These are phyloP conservation scores for Halophytophthora polymorphica DNA, from an alignment of 352 stramenopile species.

Conservation along the genomic window DNA sequence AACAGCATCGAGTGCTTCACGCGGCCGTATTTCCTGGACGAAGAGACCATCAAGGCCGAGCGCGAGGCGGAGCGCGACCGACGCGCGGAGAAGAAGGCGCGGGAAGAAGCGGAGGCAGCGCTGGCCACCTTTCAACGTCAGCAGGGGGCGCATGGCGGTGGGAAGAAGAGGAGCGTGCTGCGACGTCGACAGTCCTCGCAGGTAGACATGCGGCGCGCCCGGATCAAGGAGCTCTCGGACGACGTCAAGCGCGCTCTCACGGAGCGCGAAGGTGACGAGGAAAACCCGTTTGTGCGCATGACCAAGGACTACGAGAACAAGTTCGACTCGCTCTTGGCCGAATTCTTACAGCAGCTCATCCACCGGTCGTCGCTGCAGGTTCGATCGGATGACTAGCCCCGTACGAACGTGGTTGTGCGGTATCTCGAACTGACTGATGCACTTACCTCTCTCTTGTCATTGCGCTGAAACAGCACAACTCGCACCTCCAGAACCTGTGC, in stretches of 20 bases:
- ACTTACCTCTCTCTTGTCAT: slow-evolving; percentile 1
- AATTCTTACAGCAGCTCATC: slow-evolving; percentile 90
- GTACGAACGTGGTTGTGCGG: background rate
- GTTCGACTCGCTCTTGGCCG: slow-evolving; percentile 81
- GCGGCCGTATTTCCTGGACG: slow-evolving; percentile 75
- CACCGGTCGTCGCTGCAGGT: slow-evolving; percentile 82
- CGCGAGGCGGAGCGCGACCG: slow-evolving; percentile 72
- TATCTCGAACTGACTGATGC: background rate
- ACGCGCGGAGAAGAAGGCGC: slow-evolving; percentile 74
- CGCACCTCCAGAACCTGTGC: slow-evolving; percentile 61
- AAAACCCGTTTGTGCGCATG: slow-evolving; percentile 75
- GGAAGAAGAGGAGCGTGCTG: slow-evolving; percentile 55
- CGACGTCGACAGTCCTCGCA: slow-evolving; percentile 70
- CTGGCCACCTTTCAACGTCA: slow-evolving; percentile 61
- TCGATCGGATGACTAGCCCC: background rate
- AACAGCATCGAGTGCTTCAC: slow-evolving; percentile 93
- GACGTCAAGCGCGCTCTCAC: slow-evolving; percentile 75
- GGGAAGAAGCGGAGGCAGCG: slow-evolving; percentile 75
- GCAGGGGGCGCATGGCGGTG: slow-evolving; percentile 29
- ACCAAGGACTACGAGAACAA: slow-evolving; percentile 81
- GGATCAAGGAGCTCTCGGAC: slow-evolving; percentile 79
- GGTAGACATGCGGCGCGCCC: slow-evolving; percentile 69
- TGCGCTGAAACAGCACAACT: slow-evolving; percentile 47
- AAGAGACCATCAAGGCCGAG: slow-evolving; percentile 85
- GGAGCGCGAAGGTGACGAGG: slow-evolving; percentile 55